Conservation (phyloP, 257 asterid species). For the Scutellaria galericulata region DNA sequence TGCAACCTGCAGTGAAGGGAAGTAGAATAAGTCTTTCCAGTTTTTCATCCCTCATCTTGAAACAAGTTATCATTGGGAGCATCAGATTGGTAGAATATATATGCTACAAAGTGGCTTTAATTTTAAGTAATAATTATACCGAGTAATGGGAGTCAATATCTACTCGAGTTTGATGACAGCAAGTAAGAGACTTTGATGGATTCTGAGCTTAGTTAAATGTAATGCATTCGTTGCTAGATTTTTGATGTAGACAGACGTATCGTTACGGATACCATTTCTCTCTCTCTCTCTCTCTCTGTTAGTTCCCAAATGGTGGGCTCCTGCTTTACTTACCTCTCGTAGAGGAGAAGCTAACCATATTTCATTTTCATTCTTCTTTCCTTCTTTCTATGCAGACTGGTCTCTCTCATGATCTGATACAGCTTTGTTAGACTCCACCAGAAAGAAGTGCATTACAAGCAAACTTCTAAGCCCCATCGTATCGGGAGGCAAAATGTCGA, state of each 20-base stretch:
- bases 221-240: conserved; percentile 22
- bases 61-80: conserved; percentile 30
- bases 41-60: conserved; percentile 58
- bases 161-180: conserved; percentile 34
- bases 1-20: conserved; percentile 71
- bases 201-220: conserved; percentile 32
- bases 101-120: conserved; percentile 46
- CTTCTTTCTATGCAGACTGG: neutral
- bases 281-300: conserved; percentile 41
- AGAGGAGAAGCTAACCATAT: conserved; percentile 51
- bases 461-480: conserved; percentile 23
- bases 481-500: neutral
- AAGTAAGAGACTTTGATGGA: conserved; percentile 32
- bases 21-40: conserved; percentile 64
- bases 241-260: conserved; percentile 28
- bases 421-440: conserved; percentile 37
- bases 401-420: conserved; percentile 6
- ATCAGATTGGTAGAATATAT: conserved; percentile 31
- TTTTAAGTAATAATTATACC: conserved; percentile 55
- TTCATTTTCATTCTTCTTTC: conserved; percentile 24
- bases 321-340: conserved; percentile 52
- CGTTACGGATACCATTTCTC: neutral
- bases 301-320: conserved; percentile 53
- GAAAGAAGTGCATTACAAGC: conserved; percentile 48
- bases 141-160: conserved; percentile 45